Evolutionary conservation across 129 eudicot genomes (phyloP), one percentile per base, ranked within the genome.

Genomic region (Solidago caesia): DNA sequence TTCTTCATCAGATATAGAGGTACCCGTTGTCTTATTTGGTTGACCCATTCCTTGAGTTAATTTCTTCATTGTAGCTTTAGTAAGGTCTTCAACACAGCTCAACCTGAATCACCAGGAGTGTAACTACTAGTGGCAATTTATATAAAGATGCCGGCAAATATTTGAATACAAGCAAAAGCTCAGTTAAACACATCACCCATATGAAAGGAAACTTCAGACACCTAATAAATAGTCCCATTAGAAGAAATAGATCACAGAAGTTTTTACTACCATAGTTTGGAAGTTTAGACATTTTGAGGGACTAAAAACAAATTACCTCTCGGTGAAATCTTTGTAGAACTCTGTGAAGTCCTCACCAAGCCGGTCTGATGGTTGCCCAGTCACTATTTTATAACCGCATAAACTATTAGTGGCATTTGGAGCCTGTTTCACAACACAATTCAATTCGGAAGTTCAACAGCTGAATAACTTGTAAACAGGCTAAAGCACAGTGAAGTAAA

Each of bases 321-420:
- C 96, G 7, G 84, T 86, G 86, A 93, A 93, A 79, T 93, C 98
- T 81, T 93, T 93, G 72, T 84, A 77, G n/a, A 78, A 75, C 64
- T 93, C 96, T 1, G 96, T 84, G 79, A 93, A 93, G 83, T 93
- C 98, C 85, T 93, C 98, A 52, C 98, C 98, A 42, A 93, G 92
- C 87, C 96, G 84, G 81, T 93, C 98, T 52, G 98, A 93, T 71
- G 98, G 98, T 78, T 93, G 98, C 29, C 98, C 98, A 73, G 98
- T 93, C 71, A 93, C 96, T 74, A 93, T 88, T 79, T 90, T 93
- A 86, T 90, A 93, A 68, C 96, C 96, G 61, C 98, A 93, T 67
- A 93, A 84, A 77, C 96, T 84, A 77, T 93, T 93, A 16, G 98
- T 88, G 43, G 98, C 98, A 81, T 93, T 93, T 49, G 98, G 96